Base-by-base conservation (phyloP, 1,284 basidiomycete species). In the Leccinum subrobustum region DNA sequence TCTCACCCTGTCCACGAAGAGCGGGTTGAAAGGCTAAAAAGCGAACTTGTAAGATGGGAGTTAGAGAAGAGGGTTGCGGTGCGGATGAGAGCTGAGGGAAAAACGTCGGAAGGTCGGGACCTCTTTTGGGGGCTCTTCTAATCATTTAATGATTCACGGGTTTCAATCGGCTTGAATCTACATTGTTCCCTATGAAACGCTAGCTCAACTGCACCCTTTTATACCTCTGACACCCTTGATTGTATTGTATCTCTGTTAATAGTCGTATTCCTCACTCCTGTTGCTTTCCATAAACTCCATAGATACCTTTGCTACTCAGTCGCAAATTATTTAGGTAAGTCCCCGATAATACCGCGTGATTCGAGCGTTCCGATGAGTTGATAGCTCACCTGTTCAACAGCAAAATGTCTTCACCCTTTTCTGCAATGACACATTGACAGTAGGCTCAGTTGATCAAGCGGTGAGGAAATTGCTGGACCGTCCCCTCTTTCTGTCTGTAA, bases 41-140 rank as follows among this genome's bases (percentile, higher is more conserved):
- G 74, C 18, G 87, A 89, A 74, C 76, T 89, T 27, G 75, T 75
- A 35, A 70, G 82, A 56, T 89, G 87, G 87, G 77, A 79, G 65
- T 57, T 70, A 56, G 81, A 77, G 65, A 75, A 77, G 63, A 67
- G 73, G 54, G 73, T 75, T 12, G 70, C 68, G 1, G 33, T 59
- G 27, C 62, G 37, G 42, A 60, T 57, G 60, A 71, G 60, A 47
- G 58, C 59, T 0, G 62, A 72, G 50, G 73, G 71, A 6, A 64
- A 61, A 50, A 12, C 60, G 48, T 23, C 48, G 8, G 48, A 23
- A 51, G 16, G 23, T 23, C 23, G 6, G 27, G 6, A 9, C 51
- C n/a, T 9, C n/a, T 52, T 20, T 52, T 67, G 60, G 70, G 42
- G 51, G 2, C 56, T 62, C 14, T 44, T 71, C 42, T 44, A 20